A percentile compares a stretch with the other conserved stretches of the same genome.
Conservation (phyloP, 2,329 filamentous ascomycete genomes). For the Aspergillus sp. region DNA sequence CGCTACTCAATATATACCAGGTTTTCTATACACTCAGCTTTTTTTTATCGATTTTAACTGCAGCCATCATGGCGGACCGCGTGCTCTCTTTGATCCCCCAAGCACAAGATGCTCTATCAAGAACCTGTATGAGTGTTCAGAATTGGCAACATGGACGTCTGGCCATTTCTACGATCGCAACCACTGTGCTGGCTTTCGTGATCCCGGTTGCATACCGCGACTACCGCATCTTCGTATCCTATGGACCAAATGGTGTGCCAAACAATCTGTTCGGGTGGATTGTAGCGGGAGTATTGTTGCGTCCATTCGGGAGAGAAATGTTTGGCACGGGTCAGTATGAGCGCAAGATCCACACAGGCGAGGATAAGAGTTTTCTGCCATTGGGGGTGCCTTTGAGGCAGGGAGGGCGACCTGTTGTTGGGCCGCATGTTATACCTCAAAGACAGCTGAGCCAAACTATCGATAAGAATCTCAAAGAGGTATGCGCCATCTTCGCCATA, state of each 20-base stretch:
- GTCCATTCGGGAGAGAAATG: slow-evolving; percentile 23
- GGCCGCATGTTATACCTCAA: slow-evolving; percentile 25
- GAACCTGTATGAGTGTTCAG: no score
- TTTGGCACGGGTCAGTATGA: slow-evolving; percentile 23
- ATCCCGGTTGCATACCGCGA: slow-evolving; percentile 24
- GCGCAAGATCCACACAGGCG: slow-evolving; percentile 11
- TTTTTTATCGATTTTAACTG: no score
- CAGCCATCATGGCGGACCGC: no score
- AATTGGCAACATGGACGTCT: slow-evolving; percentile 8
- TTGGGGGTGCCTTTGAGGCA: slow-evolving; percentile 7
- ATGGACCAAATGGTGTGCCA: slow-evolving; percentile 32
- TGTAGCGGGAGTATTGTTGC: slow-evolving; percentile 15
- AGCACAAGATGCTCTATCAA: no score
- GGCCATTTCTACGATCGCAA: slow-evolving; percentile 12
- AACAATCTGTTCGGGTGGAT: slow-evolving; percentile 34
- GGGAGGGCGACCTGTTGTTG: slow-evolving; percentile 17
- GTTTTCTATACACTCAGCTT: no score
- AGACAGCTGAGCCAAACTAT: slow-evolving; percentile 24
- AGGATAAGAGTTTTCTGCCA: slow-evolving; percentile 11
- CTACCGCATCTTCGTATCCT: slow-evolving; percentile 31
- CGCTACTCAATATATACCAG: no score
- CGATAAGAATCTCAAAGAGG: slow-evolving; percentile 16
- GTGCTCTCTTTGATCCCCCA: no score
- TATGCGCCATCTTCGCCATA: slow-evolving; percentile 5
- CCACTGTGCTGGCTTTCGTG: slow-evolving; percentile 10